A percentile compares a stretch with the other conserved stretches of the same genome.
phyloP scores from a whole-genome alignment of 495 filamentous ascomycete species.

The Penicillium flavigenum region DNA sequence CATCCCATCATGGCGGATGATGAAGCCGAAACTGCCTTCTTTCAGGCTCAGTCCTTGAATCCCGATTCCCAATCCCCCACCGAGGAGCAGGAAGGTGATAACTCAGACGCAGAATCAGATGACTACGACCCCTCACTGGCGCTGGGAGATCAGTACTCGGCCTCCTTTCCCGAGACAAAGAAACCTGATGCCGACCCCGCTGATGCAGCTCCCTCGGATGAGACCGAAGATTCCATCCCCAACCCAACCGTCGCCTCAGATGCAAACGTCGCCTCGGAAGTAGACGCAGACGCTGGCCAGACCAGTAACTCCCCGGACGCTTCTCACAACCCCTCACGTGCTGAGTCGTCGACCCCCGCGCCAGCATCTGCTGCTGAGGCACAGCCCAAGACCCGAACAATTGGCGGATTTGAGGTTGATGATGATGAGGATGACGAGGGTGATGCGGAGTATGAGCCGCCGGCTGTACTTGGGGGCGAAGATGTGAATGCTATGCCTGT shows the following conservation, averaged over 20 bases:
- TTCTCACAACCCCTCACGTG: slow-evolving; percentile 38
- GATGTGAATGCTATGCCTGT: slow-evolving; percentile 48
- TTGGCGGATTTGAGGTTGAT: slow-evolving; percentile 77
- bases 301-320: slow-evolving; percentile 27
- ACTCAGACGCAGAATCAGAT: slow-evolving; percentile 51
- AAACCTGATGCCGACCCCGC: slow-evolving; percentile 27
- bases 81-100: slow-evolving; percentile 53
- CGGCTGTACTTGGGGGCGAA: slow-evolving; percentile 50
- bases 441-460: slow-evolving; percentile 57
- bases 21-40: slow-evolving; percentile 62
- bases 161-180: slow-evolving; percentile 28
- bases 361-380: slow-evolving; percentile 35
- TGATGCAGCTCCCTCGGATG: slow-evolving; percentile 23
- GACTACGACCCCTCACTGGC: slow-evolving; percentile 56
- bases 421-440: slow-evolving; percentile 48
- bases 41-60: slow-evolving; percentile 54
- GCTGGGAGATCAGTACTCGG: slow-evolving; percentile 45
- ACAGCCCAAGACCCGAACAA: slow-evolving; percentile 63
- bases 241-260: slow-evolving; percentile 29
- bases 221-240: slow-evolving; percentile 17
- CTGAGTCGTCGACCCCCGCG: slow-evolving; percentile 41
- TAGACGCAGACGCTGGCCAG: slow-evolving; percentile 32
- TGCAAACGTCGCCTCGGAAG: slow-evolving; percentile 17
- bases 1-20: slow-evolving; percentile 54
- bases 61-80: slow-evolving; percentile 43